Evolutionary conservation across 371 early-diverging fungal species (phyloP).

Genomic region (Basidiobolus heterosporus): DNA sequence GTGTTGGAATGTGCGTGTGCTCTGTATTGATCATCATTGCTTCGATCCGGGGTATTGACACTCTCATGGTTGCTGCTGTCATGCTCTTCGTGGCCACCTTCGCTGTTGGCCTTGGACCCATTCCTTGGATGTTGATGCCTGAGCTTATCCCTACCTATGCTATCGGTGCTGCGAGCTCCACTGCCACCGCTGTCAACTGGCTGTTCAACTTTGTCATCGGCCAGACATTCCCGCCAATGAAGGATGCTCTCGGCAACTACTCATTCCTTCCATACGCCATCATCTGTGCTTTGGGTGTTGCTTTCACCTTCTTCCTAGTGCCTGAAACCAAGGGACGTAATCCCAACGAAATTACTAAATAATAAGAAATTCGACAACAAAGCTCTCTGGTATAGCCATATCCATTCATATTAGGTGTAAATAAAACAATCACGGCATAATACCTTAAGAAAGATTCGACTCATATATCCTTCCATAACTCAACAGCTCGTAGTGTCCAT

Average conservation of each 20-base stretch:
- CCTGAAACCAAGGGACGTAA: constrained; percentile 29
- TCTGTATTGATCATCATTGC: constrained; percentile 33
- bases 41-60: constrained; percentile 22
- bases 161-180: constrained; percentile 37
- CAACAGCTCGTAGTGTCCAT: too few relatives aligned
- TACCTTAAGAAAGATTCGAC: too few relatives aligned
- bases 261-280: constrained; percentile 57
- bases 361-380: too few relatives aligned
- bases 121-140: constrained; percentile 50
- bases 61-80: constrained; percentile 45
- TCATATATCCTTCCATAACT: too few relatives aligned
- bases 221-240: constrained; percentile 40
- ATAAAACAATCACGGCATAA: too few relatives aligned
- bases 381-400: too few relatives aligned
- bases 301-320: constrained; percentile 43
- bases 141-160: constrained; percentile 53
- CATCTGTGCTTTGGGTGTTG: constrained; percentile 24
- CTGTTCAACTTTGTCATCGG: constrained; percentile 44
- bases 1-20: constrained; percentile 31
- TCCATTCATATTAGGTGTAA: too few relatives aligned
- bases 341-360: background rate
- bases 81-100: constrained; percentile 64
- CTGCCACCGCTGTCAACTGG: constrained; percentile 51
- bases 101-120: constrained; percentile 67
- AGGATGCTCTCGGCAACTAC: constrained; percentile 33